Conservation (phyloP, 306 rosid genomes). For the Carpinus fangiana region DNA sequence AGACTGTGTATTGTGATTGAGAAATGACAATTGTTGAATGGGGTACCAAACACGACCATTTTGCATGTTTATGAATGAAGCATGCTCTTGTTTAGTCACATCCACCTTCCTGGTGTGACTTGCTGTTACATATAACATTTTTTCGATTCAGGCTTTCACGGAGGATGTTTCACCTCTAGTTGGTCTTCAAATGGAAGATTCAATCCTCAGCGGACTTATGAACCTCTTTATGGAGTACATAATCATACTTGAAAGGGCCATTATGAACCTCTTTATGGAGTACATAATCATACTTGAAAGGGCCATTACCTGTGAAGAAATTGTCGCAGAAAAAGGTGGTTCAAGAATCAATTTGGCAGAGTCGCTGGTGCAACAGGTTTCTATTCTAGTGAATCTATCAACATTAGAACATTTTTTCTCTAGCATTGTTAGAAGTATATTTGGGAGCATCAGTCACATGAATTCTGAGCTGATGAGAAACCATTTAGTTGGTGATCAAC, state of each 20-base stretch:
- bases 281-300: constrained; percentile 52
- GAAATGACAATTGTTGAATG: not conserved
- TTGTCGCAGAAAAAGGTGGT: constrained; percentile 30
- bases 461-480: constrained; percentile 29
- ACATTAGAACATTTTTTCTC: constrained; percentile 43
- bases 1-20: not conserved
- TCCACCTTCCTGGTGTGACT: not conserved
- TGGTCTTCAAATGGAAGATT: constrained; percentile 55
- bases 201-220: constrained; percentile 45
- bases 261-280: constrained; percentile 50
- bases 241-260: constrained; percentile 49
- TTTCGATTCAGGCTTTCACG: constrained; percentile 43
- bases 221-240: constrained; percentile 56
- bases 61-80: not conserved
- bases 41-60: not conserved
- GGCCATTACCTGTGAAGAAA: constrained; percentile 40
- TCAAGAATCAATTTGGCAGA: constrained; percentile 46
- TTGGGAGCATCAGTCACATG: constrained; percentile 19
- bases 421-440: constrained; percentile 36
- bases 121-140: not conserved
- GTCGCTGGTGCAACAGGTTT: constrained; percentile 54
- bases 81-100: not conserved
- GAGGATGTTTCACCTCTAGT: constrained; percentile 55
- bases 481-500: constrained; percentile 30
- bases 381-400: constrained; percentile 66